Conservation (phyloP, 352 stramenopile genomes). For the Globisporangium sylvaticum region DNA sequence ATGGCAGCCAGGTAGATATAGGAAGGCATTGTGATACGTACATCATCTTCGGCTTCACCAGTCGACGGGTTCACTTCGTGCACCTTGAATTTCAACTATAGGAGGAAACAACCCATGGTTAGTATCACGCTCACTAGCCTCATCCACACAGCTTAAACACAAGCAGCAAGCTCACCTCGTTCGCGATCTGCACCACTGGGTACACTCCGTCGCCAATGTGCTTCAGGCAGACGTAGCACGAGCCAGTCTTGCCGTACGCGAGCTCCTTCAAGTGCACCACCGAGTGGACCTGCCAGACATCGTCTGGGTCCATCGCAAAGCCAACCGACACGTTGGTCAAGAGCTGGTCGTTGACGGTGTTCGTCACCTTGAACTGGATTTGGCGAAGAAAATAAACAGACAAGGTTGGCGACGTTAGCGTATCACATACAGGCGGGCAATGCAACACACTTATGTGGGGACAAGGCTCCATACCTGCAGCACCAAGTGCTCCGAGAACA, state of each 20-base stretch:
- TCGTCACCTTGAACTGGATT: slow-evolving; percentile 96
- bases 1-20: not conserved
- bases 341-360: slow-evolving; percentile 98
- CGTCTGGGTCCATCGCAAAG: slow-evolving; percentile 86
- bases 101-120: not conserved
- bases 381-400: not conserved
- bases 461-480: slow-evolving; percentile 44
- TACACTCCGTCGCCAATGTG: slow-evolving; percentile 73
- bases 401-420: not conserved
- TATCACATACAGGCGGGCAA: not conserved
- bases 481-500: slow-evolving; percentile 96
- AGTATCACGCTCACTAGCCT: not conserved
- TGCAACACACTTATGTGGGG: not conserved
- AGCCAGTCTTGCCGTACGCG: slow-evolving; percentile 92
- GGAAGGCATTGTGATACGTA: slow-evolving; percentile 12
- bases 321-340: slow-evolving; percentile 94
- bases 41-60: slow-evolving; percentile 84
- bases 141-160: not conserved
- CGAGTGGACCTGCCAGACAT: slow-evolving; percentile 90
- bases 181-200: slow-evolving; percentile 88
- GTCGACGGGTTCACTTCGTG: slow-evolving; percentile 94
- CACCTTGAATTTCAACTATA: slow-evolving; percentile 92
- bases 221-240: slow-evolving; percentile 93
- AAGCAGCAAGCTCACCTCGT: slow-evolving; percentile 60
- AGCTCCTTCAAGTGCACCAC: slow-evolving; percentile 87